Evolutionary conservation across 2,329 filamentous ascomycete genomes (phyloP).

Genomic region (Phaeophleospora eucalypticola): DNA sequence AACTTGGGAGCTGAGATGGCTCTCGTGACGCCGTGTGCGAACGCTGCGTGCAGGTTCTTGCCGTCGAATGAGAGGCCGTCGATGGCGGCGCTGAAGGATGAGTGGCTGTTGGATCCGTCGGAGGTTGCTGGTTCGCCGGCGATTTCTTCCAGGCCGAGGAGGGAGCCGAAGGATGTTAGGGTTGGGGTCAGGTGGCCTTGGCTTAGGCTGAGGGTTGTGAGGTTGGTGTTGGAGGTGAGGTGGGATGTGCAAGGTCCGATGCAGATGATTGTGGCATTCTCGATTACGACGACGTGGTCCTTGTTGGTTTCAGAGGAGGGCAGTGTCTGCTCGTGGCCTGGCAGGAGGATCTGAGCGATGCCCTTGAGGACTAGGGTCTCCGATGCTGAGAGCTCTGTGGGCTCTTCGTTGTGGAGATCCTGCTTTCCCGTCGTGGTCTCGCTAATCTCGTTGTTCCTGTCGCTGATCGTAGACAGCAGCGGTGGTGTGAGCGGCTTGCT

Average conservation of each 20-base stretch:
- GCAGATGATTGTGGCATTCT: slow-evolving; percentile 53
- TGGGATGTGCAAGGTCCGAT: slow-evolving; percentile 51
- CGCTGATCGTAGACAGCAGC: slow-evolving; percentile 39
- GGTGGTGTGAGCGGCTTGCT: slow-evolving; percentile 45
- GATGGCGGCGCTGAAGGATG: slow-evolving; percentile 54
- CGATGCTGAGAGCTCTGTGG: slow-evolving; percentile 15
- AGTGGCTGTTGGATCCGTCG: slow-evolving; percentile 48
- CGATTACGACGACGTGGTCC: slow-evolving; percentile 53
- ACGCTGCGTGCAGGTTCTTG: slow-evolving; percentile 37
- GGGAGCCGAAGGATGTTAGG: slow-evolving; percentile 58
- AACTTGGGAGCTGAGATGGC: slow-evolving; percentile 37
- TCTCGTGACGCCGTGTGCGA: slow-evolving; percentile 36
- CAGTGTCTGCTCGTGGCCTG: slow-evolving; percentile 37
- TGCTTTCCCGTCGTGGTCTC: too few species aligned
- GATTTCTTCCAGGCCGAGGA: slow-evolving; percentile 61
- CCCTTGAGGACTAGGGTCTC: slow-evolving; percentile 54
- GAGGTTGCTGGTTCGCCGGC: slow-evolving; percentile 51
- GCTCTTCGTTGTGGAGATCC: slow-evolving; percentile 13
- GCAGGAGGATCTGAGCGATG: slow-evolving; percentile 50
- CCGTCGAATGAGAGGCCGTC: slow-evolving; percentile 41
- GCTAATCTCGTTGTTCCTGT: too few species aligned
- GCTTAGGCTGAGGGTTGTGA: slow-evolving; percentile 45
- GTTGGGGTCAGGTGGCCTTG: slow-evolving; percentile 60
- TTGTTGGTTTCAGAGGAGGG: slow-evolving; percentile 3
- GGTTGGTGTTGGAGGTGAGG: slow-evolving; percentile 36